These are phyloP conservation scores for Quercus lobata DNA, from an alignment of 331 rosid genomes.

Conservation along the genomic window DNA sequence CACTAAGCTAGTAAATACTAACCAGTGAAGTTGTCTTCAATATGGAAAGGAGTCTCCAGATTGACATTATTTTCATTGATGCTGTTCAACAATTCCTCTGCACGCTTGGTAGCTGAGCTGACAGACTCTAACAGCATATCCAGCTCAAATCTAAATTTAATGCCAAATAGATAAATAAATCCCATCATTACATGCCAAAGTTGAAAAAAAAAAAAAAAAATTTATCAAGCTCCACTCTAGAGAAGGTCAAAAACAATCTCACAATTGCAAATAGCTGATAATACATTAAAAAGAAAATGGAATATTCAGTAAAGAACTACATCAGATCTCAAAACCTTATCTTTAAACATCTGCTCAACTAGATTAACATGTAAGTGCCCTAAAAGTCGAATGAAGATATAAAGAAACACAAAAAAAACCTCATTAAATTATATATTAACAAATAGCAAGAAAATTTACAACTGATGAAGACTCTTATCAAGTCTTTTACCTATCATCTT, in stretches of 20 bases:
- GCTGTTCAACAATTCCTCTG: slow-evolving; percentile 73
- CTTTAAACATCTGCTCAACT: not conserved
- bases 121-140: slow-evolving; percentile 98
- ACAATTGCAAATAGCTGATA: not conserved
- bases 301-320: not conserved
- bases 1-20: slow-evolving; percentile 26
- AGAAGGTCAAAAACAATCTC: not conserved
- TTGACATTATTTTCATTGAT: slow-evolving; percentile 56
- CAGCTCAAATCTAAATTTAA: slow-evolving; percentile 77
- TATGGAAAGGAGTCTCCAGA: slow-evolving; percentile 48
- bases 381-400: not conserved
- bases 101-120: slow-evolving; percentile 79
- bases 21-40: slow-evolving; percentile 95
- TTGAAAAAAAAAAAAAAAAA: not conserved
- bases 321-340: slow-evolving; percentile 3
- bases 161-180: slow-evolving; percentile 12
- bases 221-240: slow-evolving; percentile 12
- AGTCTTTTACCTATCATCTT: slow-evolving; percentile 87
- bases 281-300: not conserved
- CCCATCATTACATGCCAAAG: slow-evolving; percentile 8
- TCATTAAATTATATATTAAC: not conserved
- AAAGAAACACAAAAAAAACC: not conserved
- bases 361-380: not conserved
- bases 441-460: not conserved
- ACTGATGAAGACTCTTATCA: not conserved